Percentiles rank a stretch among this genome's conserved stretches.
Evolutionary conservation across 2,329 filamentous ascomycete genomes (phyloP).

Genomic region (Alternaria rosae): DNA sequence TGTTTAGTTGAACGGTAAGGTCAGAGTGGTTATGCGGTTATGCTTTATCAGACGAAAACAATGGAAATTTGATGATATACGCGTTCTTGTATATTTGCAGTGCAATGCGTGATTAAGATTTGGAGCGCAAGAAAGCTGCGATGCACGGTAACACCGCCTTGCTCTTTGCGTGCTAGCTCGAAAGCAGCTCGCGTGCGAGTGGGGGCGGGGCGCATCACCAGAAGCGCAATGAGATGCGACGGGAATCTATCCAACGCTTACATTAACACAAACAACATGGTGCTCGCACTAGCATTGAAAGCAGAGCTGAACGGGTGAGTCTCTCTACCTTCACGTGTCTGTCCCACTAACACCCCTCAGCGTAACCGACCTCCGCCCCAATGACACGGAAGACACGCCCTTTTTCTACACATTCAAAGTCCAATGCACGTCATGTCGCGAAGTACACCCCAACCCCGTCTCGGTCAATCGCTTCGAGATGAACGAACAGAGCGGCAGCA

Average conservation of each 20-base stretch:
- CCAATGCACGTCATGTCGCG: conserved; percentile 96
- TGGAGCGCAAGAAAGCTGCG: conserved; percentile 1
- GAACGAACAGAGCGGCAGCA: conserved; percentile 90
- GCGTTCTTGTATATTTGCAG: neutral
- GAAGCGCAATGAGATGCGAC: conserved; percentile 8
- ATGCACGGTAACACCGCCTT: conserved; percentile 9
- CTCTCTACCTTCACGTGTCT: neutral
- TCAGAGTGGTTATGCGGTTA: neutral
- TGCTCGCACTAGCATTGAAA: conserved; percentile 50
- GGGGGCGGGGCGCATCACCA: conserved; percentile 19
- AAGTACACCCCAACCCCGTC: conserved; percentile 86
- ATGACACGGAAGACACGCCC: conserved; percentile 79
- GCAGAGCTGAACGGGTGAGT: conserved; percentile 48
- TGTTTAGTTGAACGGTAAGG: neutral
- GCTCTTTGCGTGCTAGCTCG: neutral
- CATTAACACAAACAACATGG: conserved; percentile 28
- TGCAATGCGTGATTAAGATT: conserved; percentile 5
- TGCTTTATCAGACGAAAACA: neutral
- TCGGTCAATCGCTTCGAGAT: conserved; percentile 87
- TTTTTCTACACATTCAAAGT: conserved; percentile 99
- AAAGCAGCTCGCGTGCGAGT: conserved; percentile 14
- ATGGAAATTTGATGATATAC: neutral
- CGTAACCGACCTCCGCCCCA: conserved; percentile 86
- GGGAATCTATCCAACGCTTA: neutral
- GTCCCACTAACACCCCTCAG: conserved; percentile 56